These are phyloP conservation scores for Tricholoma matsutake DNA, from an alignment of 768 basidiomycete species.

Conservation along the genomic window DNA sequence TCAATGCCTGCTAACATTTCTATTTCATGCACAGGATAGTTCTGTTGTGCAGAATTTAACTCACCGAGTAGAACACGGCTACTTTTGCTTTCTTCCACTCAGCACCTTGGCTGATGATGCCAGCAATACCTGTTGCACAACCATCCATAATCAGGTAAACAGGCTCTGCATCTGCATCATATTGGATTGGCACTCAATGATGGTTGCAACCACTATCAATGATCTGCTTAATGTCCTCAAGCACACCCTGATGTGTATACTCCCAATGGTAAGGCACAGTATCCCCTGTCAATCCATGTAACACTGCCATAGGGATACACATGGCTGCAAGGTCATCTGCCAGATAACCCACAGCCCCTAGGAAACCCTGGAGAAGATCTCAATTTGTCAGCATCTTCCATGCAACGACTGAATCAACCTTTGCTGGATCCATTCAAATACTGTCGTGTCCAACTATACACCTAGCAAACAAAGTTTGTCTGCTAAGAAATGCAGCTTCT, in stretches of 20 bases:
- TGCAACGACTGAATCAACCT: neutral
- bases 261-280: too few species aligned
- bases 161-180: neutral
- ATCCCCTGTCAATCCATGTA: neutral
- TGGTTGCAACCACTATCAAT: neutral
- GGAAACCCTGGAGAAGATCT: too few species aligned
- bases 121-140: neutral
- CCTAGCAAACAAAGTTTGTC: too few species aligned
- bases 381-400: too few species aligned
- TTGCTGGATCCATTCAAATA: too few species aligned
- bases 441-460: too few species aligned
- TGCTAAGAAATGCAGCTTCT: too few species aligned
- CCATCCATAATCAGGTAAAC: neutral
- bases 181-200: neutral
- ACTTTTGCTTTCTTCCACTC: neutral
- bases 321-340: neutral
- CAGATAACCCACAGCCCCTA: too few species aligned
- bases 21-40: neutral
- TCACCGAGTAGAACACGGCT: neutral
- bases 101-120: neutral
- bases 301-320: too few species aligned
- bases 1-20: neutral
- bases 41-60: neutral
- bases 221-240: too few species aligned
- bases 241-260: too few species aligned